Percentiles rank a stretch among this genome's conserved stretches.
Conservation (phyloP, 2,329 filamentous ascomycete genomes). For the Microdochium bolleyi region DNA sequence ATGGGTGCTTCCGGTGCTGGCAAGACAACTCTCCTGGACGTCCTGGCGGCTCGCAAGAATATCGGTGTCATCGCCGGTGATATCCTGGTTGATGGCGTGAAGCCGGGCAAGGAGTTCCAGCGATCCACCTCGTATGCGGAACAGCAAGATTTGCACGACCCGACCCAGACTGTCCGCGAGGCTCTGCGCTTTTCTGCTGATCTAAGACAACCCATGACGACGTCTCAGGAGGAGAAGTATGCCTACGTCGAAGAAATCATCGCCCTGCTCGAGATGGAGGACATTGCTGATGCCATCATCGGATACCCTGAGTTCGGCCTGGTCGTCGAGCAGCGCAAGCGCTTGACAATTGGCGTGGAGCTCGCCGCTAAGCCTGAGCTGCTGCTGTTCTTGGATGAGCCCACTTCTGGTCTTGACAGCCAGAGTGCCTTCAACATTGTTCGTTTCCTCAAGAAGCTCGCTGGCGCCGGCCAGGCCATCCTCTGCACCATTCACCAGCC, state of each 20-base stretch:
- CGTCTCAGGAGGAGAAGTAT: conserved; percentile 46
- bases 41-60: conserved; percentile 55
- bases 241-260: conserved; percentile 56
- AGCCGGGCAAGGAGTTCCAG: conserved; percentile 53
- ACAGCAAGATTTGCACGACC: conserved; percentile 55
- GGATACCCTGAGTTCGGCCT: conserved; percentile 59
- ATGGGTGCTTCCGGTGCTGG: conserved; percentile 83
- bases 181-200: conserved; percentile 56
- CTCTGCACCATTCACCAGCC: conserved; percentile 90
- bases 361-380: conserved; percentile 75
- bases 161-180: conserved; percentile 54
- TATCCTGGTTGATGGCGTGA: conserved; percentile 47
- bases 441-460: conserved; percentile 68
- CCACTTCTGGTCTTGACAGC: conserved; percentile 66
- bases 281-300: conserved; percentile 51
- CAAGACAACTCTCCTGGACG: conserved; percentile 79
- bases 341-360: conserved; percentile 88
- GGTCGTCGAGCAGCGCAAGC: conserved; percentile 58
- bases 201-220: conserved; percentile 47
- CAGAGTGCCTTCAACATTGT: conserved; percentile 72
- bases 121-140: conserved; percentile 55
- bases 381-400: conserved; percentile 72
- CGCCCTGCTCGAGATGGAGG: conserved; percentile 48
- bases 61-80: conserved; percentile 52
- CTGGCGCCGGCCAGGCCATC: conserved; percentile 76